Conservation (phyloP, 164 flowering plant species). For the Macadamia integrifolia region DNA sequence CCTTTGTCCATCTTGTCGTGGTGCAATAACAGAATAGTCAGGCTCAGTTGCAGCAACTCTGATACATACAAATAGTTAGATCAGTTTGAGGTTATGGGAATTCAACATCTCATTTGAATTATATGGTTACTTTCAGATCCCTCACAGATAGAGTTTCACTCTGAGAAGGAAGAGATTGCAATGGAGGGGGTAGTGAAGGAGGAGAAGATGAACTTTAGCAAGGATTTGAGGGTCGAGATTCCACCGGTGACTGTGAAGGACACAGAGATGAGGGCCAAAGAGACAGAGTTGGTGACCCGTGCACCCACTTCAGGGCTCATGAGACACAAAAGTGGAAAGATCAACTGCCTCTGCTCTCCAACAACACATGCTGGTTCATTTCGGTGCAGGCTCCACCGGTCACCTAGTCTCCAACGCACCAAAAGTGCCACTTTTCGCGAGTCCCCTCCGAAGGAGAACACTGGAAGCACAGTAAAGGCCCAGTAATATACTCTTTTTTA, state of each 20-base stretch:
- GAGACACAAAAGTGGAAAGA: slow-evolving; percentile 38
- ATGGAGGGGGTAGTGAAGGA: background rate
- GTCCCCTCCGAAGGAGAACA: slow-evolving; percentile 6
- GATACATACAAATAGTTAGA: too few relatives aligned
- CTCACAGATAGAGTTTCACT: too few relatives aligned
- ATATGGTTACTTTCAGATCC: too few relatives aligned
- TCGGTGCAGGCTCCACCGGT: slow-evolving; percentile 57
- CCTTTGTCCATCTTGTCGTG: too few relatives aligned
- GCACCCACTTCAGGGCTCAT: slow-evolving; percentile 15
- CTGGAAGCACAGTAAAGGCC: slow-evolving; percentile 4
- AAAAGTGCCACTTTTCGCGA: slow-evolving; percentile 33
- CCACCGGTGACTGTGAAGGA: background rate
- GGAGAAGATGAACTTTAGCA: background rate
- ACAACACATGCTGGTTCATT: slow-evolving; percentile 48
- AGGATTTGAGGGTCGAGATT: background rate
- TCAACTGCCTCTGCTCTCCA: slow-evolving; percentile 55
- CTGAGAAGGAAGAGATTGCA: background rate
- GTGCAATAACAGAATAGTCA: too few relatives aligned
- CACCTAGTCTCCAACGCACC: slow-evolving; percentile 43
- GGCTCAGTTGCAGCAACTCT: too few relatives aligned
- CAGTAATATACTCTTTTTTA: background rate
- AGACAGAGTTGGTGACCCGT: background rate
- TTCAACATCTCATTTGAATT: too few relatives aligned
- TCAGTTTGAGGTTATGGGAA: too few relatives aligned
- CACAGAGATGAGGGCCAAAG: too few relatives aligned